Percentiles rank a stretch among this genome's conserved stretches.
These are phyloP conservation scores for Scleroderma bovista DNA, from an alignment of 768 basidiomycete genomes.

Conservation along the genomic window DNA sequence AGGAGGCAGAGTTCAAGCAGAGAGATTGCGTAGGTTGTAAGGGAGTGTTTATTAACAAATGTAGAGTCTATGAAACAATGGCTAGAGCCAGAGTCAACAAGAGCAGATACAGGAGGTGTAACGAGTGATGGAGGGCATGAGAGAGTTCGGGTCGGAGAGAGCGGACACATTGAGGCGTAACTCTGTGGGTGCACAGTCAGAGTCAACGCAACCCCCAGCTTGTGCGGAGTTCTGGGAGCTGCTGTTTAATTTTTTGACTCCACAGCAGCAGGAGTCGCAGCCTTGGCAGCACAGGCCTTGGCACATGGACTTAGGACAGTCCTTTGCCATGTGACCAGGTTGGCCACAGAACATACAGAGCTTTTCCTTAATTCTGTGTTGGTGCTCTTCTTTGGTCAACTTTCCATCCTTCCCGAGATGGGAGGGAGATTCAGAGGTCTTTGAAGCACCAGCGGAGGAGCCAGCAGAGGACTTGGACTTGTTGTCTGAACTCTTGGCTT, in stretches of 20 bases:
- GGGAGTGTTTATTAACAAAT: neutral
- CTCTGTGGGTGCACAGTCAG: neutral
- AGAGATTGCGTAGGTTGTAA: neutral
- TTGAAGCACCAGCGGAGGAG: too few species aligned
- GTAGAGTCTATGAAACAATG: neutral
- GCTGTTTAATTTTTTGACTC: slow-evolving; percentile 5
- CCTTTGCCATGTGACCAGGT: neutral
- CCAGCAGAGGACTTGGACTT: too few species aligned
- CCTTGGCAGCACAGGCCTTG: neutral
- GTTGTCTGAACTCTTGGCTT: too few species aligned
- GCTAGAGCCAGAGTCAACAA: neutral
- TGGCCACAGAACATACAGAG: neutral
- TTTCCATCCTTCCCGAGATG: neutral
- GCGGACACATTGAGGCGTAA: slow-evolving; percentile 1
- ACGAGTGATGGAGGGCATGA: too few species aligned
- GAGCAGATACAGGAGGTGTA: too few species aligned
- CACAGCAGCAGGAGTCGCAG: neutral
- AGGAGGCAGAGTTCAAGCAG: neutral
- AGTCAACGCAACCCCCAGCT: neutral
- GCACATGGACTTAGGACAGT: neutral
- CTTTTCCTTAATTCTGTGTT: neutral
- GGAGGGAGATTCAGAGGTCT: too few species aligned
- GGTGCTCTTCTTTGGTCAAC: neutral
- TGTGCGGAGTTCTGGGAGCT: neutral
- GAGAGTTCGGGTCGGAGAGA: neutral